Evolutionary conservation across 805 yeast genomes (phyloP), one percentile per base, ranked within the genome.

Genomic region (Saturnispora serradocipensis): DNA sequence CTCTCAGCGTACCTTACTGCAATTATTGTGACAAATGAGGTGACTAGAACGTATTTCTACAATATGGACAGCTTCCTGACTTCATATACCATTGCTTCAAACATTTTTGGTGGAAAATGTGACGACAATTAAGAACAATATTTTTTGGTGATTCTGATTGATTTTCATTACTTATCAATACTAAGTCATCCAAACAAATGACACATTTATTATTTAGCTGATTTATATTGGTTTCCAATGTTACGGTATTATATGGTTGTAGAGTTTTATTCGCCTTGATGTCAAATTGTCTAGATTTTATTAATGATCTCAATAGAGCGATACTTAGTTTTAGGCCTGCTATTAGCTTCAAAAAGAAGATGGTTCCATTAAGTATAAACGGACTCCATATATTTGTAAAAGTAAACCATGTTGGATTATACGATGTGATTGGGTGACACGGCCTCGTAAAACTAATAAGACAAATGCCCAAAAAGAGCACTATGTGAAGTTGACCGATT

Each of bases 11-110:
- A 18, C 10, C 10, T 20, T 18, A 20, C 20, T 38, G 22, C 42
- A 25, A 5, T 18, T n/a, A 38, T 10, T 38, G 22, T 38, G 16
- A 18, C 4, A 18, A 13, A 6, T 18, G 11, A 18, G 9, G 11
- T 10, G 20, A 38, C 24, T 18, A 38, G 11, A 54, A 47, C 9
- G 45, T 42, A n/a, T 5, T 42, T 8, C 60, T 40, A 43, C 60
- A 57, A 35, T 53, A 57, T 1, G 62, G 62, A 46, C 62, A 59
- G 8, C 45, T 50, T 22, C 49, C 54, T 4, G 54, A 49, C 1
- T 16, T 28, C 43, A 50, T 27, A 35, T 58, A 59, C 62, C 62
- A 59, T 25, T 51, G 32, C 28, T 48, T 59, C 38, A 58, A 56
- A 40, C 62, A 59, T 6, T 48, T 40, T 15, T 40, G 44, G 42